Percentiles rank a stretch among this genome's conserved stretches.
These are phyloP conservation scores for Sugiyamaella mastotermitis DNA, from an alignment of 805 yeast genomes.

Conservation along the genomic window DNA sequence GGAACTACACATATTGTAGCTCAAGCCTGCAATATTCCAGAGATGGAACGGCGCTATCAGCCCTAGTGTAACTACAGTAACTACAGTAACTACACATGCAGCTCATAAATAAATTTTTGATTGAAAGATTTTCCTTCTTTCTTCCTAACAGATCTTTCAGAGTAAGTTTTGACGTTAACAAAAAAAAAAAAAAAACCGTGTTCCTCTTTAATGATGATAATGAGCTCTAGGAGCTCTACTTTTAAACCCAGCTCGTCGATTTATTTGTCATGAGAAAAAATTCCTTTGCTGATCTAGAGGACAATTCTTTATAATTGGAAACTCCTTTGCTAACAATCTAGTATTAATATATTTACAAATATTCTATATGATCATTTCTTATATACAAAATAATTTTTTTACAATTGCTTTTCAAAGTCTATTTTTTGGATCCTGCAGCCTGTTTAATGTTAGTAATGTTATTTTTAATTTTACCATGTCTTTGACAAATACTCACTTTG, in stretches of 20 bases:
- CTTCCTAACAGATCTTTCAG: not conserved
- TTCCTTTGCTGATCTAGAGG: too few species aligned
- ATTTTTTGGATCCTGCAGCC: not conserved
- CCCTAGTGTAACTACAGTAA: too few species aligned
- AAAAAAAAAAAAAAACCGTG: too few species aligned
- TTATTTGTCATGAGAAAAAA: conserved; percentile 26
- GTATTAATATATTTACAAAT: not conserved
- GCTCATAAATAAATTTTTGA: too few species aligned
- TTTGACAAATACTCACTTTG: too few species aligned
- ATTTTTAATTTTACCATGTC: too few species aligned
- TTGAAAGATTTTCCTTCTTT: not conserved
- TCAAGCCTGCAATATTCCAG: too few species aligned
- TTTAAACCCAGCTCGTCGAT: conserved; percentile 34
- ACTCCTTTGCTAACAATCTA: not conserved
- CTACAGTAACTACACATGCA: too few species aligned
- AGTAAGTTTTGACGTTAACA: not conserved
- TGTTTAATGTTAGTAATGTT: too few species aligned
- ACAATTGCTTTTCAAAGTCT: not conserved
- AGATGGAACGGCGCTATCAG: too few species aligned
- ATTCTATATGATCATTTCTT: not conserved
- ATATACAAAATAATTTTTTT: not conserved
- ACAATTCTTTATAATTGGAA: too few species aligned
- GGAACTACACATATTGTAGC: too few species aligned
- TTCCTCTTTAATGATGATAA: conserved; percentile 14
- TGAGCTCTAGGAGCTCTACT: conserved; percentile 14